Evolutionary conservation across 345 rosid species (phyloP).

Genomic region (Bruguiera parviflora): DNA sequence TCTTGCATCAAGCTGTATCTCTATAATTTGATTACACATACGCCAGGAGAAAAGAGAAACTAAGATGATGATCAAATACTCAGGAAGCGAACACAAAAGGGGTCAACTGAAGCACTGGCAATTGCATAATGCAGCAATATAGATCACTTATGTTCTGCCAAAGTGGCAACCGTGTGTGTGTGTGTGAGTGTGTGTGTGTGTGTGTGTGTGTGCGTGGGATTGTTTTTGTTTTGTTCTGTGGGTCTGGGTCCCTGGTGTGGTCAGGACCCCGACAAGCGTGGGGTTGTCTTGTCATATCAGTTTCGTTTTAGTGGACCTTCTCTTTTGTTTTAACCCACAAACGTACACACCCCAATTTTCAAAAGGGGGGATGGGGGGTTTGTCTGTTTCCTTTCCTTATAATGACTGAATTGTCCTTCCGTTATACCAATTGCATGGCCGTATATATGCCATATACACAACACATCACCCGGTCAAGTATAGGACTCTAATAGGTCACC

Average conservation of each 20-base stretch:
- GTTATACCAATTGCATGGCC: too few species aligned
- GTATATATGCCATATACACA: too few species aligned
- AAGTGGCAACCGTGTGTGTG: slow-evolving; percentile 3
- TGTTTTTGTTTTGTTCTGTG: too few species aligned
- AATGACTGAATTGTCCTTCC: too few species aligned
- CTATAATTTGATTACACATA: background rate
- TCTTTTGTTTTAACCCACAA: slow-evolving; percentile 3
- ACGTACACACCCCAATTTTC: background rate
- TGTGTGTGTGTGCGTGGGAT: background rate
- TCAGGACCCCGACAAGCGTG: slow-evolving; percentile 41
- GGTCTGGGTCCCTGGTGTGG: background rate
- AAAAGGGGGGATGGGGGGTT: too few species aligned
- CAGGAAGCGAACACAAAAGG: background rate
- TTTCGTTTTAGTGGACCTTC: slow-evolving; percentile 12
- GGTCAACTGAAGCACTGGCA: slow-evolving; percentile 2
- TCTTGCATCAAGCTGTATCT: too few species aligned
- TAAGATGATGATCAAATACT: background rate
- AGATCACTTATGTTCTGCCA: background rate
- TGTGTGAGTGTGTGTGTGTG: background rate
- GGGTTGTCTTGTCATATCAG: slow-evolving; percentile 42
- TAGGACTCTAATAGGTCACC: too few species aligned
- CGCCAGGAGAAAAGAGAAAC: background rate
- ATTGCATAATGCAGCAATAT: background rate
- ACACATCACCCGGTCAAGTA: too few species aligned
- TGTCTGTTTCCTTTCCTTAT: too few species aligned